Evolutionary conservation across 495 filamentous ascomycete species (phyloP).

Genomic region (Penicillium parvum): DNA sequence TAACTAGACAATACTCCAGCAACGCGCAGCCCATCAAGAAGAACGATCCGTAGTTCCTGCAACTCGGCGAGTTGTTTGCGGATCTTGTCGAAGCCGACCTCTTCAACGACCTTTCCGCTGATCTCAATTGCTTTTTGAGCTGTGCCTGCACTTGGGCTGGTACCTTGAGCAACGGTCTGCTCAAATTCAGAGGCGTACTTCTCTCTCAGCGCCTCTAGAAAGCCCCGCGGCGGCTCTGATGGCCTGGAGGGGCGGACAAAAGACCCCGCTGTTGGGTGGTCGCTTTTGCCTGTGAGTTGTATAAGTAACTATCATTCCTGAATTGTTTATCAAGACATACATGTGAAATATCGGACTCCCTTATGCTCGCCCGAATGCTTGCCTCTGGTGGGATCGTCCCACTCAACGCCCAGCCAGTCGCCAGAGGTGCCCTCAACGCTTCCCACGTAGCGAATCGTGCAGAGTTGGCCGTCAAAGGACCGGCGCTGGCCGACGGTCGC

Average conservation of each 20-base stretch:
- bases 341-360: constrained; percentile 77
- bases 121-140: constrained; percentile 55
- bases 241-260: constrained; percentile 78
- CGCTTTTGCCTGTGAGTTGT: constrained; percentile 54
- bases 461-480: constrained; percentile 67
- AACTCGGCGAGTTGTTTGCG: constrained; percentile 71
- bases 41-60: constrained; percentile 69
- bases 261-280: constrained; percentile 65
- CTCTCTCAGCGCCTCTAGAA: constrained; percentile 71
- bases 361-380: constrained; percentile 86
- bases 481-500: constrained; percentile 53
- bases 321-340: constrained; percentile 39
- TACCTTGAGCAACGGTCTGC: constrained; percentile 6
- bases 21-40: constrained; percentile 73
- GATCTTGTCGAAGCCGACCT: constrained; percentile 95
- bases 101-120: constrained; percentile 84
- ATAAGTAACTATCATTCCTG: constrained; percentile 5
- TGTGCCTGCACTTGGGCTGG: constrained; percentile 16
- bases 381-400: constrained; percentile 80
- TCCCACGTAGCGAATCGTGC: constrained; percentile 84
- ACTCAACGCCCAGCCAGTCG: constrained; percentile 92
- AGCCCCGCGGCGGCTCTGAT: constrained; percentile 60
- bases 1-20: constrained; percentile 33
- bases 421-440: constrained; percentile 69
- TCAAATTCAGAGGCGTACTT: constrained; percentile 72